Conservation (phyloP, 371 early-diverging fungal genomes). For the Zychaea mexicana region DNA sequence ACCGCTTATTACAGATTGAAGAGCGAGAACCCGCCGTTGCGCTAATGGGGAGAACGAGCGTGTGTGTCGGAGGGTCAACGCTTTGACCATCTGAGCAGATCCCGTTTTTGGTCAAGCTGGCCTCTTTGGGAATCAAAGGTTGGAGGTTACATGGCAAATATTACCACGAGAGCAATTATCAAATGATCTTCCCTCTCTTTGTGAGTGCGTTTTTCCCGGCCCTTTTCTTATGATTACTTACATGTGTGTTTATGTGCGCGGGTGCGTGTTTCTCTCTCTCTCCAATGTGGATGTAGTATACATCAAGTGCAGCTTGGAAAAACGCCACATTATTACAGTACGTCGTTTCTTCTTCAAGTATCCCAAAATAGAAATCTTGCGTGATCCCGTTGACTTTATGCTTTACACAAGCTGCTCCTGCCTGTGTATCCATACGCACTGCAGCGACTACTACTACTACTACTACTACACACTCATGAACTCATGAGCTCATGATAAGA, state of each 20-base stretch:
- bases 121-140: slow-evolving; percentile 7
- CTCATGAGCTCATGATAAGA: too few species aligned
- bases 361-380: not conserved
- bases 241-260: too few species aligned
- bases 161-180: slow-evolving; percentile 3
- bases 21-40: not conserved
- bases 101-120: slow-evolving; percentile 14
- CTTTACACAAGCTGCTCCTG: too few species aligned
- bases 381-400: not conserved
- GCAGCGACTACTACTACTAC: too few species aligned
- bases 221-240: not conserved
- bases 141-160: not conserved
- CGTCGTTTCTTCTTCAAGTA: not conserved
- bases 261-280: too few species aligned
- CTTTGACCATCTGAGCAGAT: slow-evolving; percentile 19
- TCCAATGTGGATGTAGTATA: too few species aligned
- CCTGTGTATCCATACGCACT: too few species aligned
- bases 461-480: too few species aligned
- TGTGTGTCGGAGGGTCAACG: slow-evolving; percentile 14
- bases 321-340: slow-evolving; percentile 5
- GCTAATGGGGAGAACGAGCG: not conserved
- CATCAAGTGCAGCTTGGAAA: not conserved
- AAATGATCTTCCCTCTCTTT: not conserved
- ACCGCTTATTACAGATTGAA: too few species aligned
- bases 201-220: too few species aligned